phyloP scores from a whole-genome alignment of 768 basidiomycete species.

The Fomitopsis serialis region DNA sequence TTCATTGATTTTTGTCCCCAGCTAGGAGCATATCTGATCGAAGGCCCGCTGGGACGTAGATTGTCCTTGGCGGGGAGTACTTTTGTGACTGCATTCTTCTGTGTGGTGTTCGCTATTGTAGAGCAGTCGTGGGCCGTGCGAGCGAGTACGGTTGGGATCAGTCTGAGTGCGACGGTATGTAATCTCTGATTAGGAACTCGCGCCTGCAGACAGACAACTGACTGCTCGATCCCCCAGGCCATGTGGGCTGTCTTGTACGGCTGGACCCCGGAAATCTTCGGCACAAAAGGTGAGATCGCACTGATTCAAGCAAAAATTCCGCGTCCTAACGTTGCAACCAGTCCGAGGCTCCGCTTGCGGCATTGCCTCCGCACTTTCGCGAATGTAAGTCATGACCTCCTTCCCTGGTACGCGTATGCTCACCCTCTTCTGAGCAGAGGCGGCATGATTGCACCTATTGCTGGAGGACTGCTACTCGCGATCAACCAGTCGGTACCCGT shows the following conservation, averaged over 20 bases:
- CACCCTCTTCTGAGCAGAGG: conserved; percentile 43
- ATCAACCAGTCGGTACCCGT: conserved; percentile 69
- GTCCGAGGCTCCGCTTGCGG: conserved; percentile 74
- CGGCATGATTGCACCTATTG: conserved; percentile 82
- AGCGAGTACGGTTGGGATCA: conserved; percentile 69
- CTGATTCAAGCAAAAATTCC: neutral
- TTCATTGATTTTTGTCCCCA: conserved; percentile 21
- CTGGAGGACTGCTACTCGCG: conserved; percentile 69
- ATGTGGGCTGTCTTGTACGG: conserved; percentile 91
- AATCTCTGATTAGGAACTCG: no score
- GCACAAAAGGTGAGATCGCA: conserved; percentile 52
- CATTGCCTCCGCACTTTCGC: conserved; percentile 74
- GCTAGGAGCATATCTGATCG: conserved; percentile 85
- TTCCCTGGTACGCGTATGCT: neutral
- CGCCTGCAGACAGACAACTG: no score
- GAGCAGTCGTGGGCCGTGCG: conserved; percentile 53
- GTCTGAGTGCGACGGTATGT: conserved; percentile 66
- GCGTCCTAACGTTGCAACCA: neutral
- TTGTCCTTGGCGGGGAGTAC: conserved; percentile 74
- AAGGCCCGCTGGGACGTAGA: conserved; percentile 60
- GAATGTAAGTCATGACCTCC: conserved; percentile 49
- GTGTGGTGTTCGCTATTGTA: conserved; percentile 61
- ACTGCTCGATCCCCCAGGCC: conserved; percentile 34
- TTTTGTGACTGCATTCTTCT: conserved; percentile 70
- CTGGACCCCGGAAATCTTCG: conserved; percentile 88